Percentiles rank a stretch among this genome's conserved stretches.
Conservation (phyloP, 2,329 filamentous ascomycete species). For the Monosporascus sp. region DNA sequence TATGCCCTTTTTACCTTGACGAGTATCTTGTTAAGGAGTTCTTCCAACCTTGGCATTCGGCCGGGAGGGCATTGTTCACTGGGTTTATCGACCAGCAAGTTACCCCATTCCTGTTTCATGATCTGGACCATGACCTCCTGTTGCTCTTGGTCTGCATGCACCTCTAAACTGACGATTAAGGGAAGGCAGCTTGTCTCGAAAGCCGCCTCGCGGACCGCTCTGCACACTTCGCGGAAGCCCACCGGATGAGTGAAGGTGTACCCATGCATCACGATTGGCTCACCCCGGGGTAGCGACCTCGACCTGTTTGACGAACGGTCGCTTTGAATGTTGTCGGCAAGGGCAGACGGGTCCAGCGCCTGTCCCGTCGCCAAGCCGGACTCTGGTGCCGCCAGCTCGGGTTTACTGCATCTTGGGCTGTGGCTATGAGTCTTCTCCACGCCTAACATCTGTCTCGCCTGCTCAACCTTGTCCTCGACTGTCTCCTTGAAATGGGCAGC, state of each 20-base stretch:
- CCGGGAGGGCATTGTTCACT: slow-evolving; percentile 45
- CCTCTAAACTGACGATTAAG: slow-evolving; percentile 86
- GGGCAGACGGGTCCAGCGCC: slow-evolving; percentile 6
- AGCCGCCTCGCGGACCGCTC: slow-evolving; percentile 70
- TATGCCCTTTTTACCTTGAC: slow-evolving; percentile 66
- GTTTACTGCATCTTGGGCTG: slow-evolving; percentile 22
- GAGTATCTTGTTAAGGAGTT: slow-evolving; percentile 73
- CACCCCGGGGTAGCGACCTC: slow-evolving; percentile 39
- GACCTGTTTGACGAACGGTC: slow-evolving; percentile 16
- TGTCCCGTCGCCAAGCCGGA: slow-evolving; percentile 11
- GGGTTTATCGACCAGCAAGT: slow-evolving; percentile 59
- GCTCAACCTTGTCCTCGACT: slow-evolving; percentile 29
- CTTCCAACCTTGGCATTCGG: slow-evolving; percentile 62
- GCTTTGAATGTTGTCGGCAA: slow-evolving; percentile 7
- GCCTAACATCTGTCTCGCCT: slow-evolving; percentile 23
- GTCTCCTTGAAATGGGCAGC: slow-evolving; percentile 33
- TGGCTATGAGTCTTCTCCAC: slow-evolving; percentile 23
- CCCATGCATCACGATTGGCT: slow-evolving; percentile 77
- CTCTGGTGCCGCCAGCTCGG: slow-evolving; percentile 11
- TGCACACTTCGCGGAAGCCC: slow-evolving; percentile 80
- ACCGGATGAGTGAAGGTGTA: slow-evolving; percentile 84
- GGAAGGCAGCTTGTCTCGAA: slow-evolving; percentile 74
- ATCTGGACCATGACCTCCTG: slow-evolving; percentile 91
- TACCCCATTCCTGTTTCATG: slow-evolving; percentile 83
- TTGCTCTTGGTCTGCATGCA: slow-evolving; percentile 76